Percentiles rank a stretch among this genome's conserved stretches.
phyloP scores from a whole-genome alignment of 192 early-diverging fungal species.

The Coemansia sp. region DNA sequence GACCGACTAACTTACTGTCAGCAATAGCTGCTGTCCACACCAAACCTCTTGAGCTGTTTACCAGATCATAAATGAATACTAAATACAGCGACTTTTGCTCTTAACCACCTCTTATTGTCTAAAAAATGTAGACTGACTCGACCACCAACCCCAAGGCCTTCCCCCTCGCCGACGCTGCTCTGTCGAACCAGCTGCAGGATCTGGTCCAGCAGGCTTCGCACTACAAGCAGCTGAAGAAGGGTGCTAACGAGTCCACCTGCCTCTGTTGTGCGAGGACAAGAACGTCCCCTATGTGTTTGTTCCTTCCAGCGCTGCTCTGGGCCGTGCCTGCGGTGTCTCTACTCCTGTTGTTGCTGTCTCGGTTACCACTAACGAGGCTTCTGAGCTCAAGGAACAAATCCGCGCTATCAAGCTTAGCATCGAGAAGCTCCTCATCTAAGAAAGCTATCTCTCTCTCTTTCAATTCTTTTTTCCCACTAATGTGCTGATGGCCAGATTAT shows the following conservation, averaged over 20 bases:
- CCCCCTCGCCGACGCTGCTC: constrained; percentile 84
- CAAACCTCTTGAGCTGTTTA: too few species aligned
- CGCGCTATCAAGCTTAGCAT: constrained; percentile 85
- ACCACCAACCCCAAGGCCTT: constrained; percentile 63
- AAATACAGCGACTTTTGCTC: too few species aligned
- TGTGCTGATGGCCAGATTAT: constrained; percentile 27
- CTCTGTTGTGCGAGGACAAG: constrained; percentile 99
- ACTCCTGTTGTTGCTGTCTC: constrained; percentile 89
- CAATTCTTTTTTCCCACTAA: constrained; percentile 4
- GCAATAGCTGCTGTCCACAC: too few species aligned
- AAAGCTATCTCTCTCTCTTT: not conserved
- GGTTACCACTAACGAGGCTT: constrained; percentile 97
- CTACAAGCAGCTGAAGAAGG: constrained; percentile 99
- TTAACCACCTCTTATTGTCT: not conserved
- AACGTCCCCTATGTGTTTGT: constrained; percentile 99
- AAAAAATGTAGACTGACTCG: constrained; percentile 8
- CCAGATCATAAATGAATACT: not conserved
- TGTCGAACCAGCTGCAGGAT: constrained; percentile 92
- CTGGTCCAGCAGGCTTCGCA: constrained; percentile 98
- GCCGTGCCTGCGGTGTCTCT: constrained; percentile 96
- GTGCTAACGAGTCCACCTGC: constrained; percentile 99
- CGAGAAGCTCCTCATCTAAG: constrained; percentile 67
- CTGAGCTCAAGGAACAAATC: constrained; percentile 93
- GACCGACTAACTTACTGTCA: too few species aligned
- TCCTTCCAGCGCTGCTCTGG: constrained; percentile 92